Evolutionary conservation across 2,329 filamentous ascomycete species (phyloP).

Genomic region (Elsinoe necatrix): DNA sequence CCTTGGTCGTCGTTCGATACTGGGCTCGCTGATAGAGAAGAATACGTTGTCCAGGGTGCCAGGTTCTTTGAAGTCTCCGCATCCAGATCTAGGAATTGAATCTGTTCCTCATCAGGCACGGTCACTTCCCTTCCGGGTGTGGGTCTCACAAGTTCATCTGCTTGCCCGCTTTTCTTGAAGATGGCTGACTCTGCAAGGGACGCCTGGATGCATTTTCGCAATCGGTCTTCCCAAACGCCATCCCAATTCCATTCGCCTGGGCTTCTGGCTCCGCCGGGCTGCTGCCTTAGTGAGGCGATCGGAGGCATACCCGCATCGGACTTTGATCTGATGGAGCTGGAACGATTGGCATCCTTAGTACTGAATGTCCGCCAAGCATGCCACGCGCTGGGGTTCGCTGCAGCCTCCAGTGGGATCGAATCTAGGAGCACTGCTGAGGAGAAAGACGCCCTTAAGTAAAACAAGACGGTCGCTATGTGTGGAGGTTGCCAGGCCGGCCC

Average conservation of each 20-base stretch:
- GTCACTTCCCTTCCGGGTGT: not conserved
- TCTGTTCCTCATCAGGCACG: constrained; percentile 16
- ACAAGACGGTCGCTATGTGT: constrained; percentile 35
- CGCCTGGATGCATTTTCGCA: constrained; percentile 65
- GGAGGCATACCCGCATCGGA: constrained; percentile 18
- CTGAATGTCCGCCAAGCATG: constrained; percentile 81
- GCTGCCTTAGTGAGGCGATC: constrained; percentile 24
- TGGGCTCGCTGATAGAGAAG: not conserved
- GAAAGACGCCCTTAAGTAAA: constrained; percentile 77
- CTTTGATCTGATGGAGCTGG: constrained; percentile 1
- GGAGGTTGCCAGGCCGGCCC: not conserved
- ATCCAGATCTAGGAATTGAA: constrained; percentile 21
- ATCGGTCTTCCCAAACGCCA: constrained; percentile 88
- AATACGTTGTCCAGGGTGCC: constrained; percentile 14
- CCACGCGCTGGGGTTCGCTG: constrained; percentile 86
- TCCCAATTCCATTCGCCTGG: constrained; percentile 97
- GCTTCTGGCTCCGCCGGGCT: constrained; percentile 42
- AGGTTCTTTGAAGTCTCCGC: constrained; percentile 16
- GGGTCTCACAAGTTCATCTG: constrained; percentile 62
- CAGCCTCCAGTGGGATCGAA: constrained; percentile 67
- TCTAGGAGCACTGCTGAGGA: constrained; percentile 70
- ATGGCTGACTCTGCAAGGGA: constrained; percentile 73
- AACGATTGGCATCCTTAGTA: not conserved
- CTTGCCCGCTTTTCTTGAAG: constrained; percentile 55
- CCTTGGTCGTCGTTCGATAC: not conserved